Evolutionary conservation across 176 grass and related monocot species (phyloP), one percentile per base, ranked within the genome.

Genomic region (Hordeum marinum): DNA sequence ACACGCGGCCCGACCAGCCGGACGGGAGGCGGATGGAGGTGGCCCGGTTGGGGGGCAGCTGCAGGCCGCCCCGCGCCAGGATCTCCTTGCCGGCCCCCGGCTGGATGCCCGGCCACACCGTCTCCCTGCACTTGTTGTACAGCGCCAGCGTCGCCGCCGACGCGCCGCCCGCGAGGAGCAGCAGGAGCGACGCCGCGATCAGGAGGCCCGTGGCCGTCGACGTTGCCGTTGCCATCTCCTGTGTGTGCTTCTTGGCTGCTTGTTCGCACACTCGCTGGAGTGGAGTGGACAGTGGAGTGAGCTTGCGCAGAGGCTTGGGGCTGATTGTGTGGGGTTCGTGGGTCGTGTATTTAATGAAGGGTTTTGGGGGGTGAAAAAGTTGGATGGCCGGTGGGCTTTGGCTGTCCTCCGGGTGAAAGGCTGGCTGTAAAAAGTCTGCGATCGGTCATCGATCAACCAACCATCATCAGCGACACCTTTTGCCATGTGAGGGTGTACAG

Each of bases 31-130:
- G 87, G 65, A 99, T 35, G 27, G 96, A 94, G 7, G 92, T 37
- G 1, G 91, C 90, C 29, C 75, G 85, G 82, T 80, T 83, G 0
- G 96, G 86, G 0, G 83, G 34, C 0, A 99, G 90, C 67, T 88
- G 82, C 0, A 99, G 9, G 0, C 96, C 96, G 27, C 96, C 96
- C 0, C 91, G 91, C 7, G 92, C 84, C 0, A 96, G 88, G 15
- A 96, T 5, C 32, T 81, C 57, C 62, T 92, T 93, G 0, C 96
- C 96, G 0, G 94, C 96, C 37, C 88, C 88, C 4, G 94, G 94
- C 72, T 99, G 96, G 85, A 99, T 96, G 1, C 94, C 96, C 0
- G 96, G 96, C 96, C 96, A 99, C 66, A 99, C 96, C 11, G 96
- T 92, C 90, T 96, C 96, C 0, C 21, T 35, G 78, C 96, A 99